Conservation (phyloP, 768 basidiomycete genomes). For the Tubosaeta brunneosetosa region DNA sequence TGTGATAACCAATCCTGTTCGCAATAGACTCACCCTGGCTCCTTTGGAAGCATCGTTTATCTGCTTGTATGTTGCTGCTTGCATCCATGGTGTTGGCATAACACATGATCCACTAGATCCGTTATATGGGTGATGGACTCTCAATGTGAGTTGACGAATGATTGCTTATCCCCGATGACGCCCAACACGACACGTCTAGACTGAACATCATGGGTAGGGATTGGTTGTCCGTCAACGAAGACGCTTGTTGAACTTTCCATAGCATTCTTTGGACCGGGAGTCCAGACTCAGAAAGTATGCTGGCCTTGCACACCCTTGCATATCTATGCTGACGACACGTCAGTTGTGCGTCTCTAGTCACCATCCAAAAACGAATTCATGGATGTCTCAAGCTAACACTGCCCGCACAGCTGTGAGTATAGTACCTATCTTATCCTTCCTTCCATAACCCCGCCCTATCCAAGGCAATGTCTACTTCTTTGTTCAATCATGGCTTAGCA, state of each 20-base stretch:
- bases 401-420: slow-evolving; percentile 12
- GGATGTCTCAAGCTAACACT: not conserved
- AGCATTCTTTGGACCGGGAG: slow-evolving; percentile 14
- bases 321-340: not conserved
- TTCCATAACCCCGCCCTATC: not conserved
- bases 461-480: slow-evolving; percentile 11
- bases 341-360: slow-evolving; percentile 14
- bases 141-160: slow-evolving; percentile 10
- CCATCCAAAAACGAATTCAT: not conserved
- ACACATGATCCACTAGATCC: slow-evolving; percentile 13
- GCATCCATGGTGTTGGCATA: not conserved
- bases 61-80: slow-evolving; percentile 14
- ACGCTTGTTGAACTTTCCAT: not conserved
- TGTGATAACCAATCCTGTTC: not conserved
- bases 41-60: slow-evolving; percentile 18
- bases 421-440: not conserved
- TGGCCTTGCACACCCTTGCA: not conserved
- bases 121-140: slow-evolving; percentile 19
- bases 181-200: not conserved
- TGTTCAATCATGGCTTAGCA: not conserved
- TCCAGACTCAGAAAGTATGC: slow-evolving; percentile 7
- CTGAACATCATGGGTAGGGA: slow-evolving; percentile 10
- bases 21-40: slow-evolving; percentile 2
- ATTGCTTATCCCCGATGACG: not conserved
- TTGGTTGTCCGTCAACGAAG: not conserved